A percentile compares a stretch with the other conserved stretches of the same genome.
Conservation (phyloP, 2,329 filamentous ascomycete species). For the Daldinia sp. region DNA sequence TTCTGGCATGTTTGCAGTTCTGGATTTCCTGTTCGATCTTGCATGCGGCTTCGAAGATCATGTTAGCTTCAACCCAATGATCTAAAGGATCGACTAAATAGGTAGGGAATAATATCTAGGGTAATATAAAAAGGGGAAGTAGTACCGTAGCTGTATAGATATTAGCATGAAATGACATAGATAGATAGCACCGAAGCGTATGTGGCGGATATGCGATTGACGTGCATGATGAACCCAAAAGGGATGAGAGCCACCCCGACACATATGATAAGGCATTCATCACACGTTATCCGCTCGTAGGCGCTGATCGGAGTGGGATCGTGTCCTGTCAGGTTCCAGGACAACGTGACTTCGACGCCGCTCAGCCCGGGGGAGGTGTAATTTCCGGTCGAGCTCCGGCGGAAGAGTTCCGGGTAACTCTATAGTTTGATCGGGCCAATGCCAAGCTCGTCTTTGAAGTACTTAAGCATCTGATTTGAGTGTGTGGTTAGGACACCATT, state of each 20-base stretch:
- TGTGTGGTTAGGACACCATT: slow-evolving; percentile 3
- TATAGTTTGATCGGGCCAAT: slow-evolving; percentile 11
- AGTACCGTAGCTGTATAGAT: slow-evolving; percentile 11
- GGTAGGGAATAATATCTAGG: not conserved
- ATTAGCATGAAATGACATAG: not conserved
- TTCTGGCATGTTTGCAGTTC: not conserved
- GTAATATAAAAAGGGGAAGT: not conserved
- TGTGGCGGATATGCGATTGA: not conserved
- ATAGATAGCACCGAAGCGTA: not conserved
- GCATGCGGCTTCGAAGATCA: not conserved
- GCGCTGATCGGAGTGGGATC: not conserved
- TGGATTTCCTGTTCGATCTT: not conserved
- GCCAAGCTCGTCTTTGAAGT: slow-evolving; percentile 9
- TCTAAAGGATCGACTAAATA: not conserved
- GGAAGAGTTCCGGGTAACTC: slow-evolving; percentile 4
- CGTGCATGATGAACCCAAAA: slow-evolving; percentile 5
- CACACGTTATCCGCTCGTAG: not conserved
- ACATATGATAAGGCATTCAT: not conserved
- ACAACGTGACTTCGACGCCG: slow-evolving; percentile 9
- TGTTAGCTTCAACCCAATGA: not conserved
- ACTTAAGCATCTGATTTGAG: not conserved
- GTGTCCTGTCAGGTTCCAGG: slow-evolving; percentile 1
- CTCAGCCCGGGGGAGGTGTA: slow-evolving; percentile 16
- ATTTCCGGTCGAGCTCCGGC: not conserved
- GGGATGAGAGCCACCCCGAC: not conserved